These are phyloP conservation scores for Leccinum boreale DNA, from an alignment of 768 basidiomycete genomes.

Conservation along the genomic window DNA sequence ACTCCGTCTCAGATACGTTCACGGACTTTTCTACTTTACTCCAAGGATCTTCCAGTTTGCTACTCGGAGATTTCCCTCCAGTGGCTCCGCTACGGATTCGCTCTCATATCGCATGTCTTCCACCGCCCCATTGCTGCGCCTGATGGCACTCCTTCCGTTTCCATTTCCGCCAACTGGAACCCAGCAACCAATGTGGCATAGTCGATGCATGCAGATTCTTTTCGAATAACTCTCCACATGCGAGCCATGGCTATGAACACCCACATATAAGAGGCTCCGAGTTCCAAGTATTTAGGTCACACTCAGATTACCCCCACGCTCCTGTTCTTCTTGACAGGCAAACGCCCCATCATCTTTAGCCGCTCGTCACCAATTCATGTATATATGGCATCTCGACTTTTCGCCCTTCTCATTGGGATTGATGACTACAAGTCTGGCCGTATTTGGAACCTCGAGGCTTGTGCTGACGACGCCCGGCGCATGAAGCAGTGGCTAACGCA, in stretches of 20 bases:
- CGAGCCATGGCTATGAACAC: slow-evolving; percentile 11
- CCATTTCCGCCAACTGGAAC: slow-evolving; percentile 17
- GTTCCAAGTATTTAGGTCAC: not conserved
- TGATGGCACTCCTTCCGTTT: not conserved
- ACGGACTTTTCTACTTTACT: slow-evolving; percentile 1
- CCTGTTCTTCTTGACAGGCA: slow-evolving; percentile 9
- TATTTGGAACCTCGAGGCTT: slow-evolving; percentile 66
- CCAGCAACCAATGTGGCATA: slow-evolving; percentile 4
- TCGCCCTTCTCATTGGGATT: slow-evolving; percentile 66
- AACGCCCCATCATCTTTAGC: slow-evolving; percentile 1
- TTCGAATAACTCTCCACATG: not conserved
- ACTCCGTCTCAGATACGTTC: not conserved
- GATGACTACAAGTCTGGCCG: slow-evolving; percentile 63
- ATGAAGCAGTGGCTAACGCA: slow-evolving; percentile 56
- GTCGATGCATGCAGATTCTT: not conserved
- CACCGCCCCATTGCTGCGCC: not conserved
- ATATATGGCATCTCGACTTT: slow-evolving; percentile 47
- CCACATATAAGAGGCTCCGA: slow-evolving; percentile 16
- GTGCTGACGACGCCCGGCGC: slow-evolving; percentile 59
- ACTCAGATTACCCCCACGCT: slow-evolving; percentile 9
- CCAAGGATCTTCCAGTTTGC: not conserved
- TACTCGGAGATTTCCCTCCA: not conserved
- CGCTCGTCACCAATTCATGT: slow-evolving; percentile 7
- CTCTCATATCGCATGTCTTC: not conserved
- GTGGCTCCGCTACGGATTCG: not conserved